Conservation (phyloP, 441 rosid genomes). For the Gossypium aridum region DNA sequence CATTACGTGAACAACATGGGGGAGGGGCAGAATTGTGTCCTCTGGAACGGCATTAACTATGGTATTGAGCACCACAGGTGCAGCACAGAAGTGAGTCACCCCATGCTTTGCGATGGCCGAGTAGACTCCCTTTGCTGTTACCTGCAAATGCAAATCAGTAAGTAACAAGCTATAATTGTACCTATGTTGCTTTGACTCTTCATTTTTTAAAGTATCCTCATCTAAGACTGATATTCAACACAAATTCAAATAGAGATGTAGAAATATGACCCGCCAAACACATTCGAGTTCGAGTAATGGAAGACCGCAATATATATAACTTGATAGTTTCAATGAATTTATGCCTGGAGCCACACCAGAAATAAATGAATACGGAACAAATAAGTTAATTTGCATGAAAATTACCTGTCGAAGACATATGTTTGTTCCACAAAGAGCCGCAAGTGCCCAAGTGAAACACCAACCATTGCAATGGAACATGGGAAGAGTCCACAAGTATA, state of each 20-base stretch:
- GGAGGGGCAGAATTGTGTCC: constrained; percentile 81
- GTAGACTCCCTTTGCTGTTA: constrained; percentile 76
- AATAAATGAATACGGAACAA: too few relatives aligned
- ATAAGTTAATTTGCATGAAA: background rate
- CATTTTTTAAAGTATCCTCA: too few relatives aligned
- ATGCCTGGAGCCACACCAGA: too few relatives aligned
- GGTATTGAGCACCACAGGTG: constrained; percentile 79
- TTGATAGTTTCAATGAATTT: too few relatives aligned
- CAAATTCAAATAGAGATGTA: too few relatives aligned
- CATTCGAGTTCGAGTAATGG: too few relatives aligned
- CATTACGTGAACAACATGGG: constrained; percentile 63
- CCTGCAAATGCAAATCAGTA: constrained; percentile 30
- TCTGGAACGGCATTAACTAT: constrained; percentile 62
- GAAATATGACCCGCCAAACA: too few relatives aligned
- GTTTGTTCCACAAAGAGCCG: constrained; percentile 66
- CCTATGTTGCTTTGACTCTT: too few relatives aligned
- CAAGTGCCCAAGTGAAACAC: constrained; percentile 79
- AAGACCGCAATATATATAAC: too few relatives aligned
- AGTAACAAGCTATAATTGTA: background rate
- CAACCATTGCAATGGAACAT: constrained; percentile 94
- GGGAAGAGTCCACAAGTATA: constrained; percentile 89
- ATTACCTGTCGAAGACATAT: constrained; percentile 85
- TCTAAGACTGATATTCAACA: too few relatives aligned
- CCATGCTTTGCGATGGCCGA: constrained; percentile 64
- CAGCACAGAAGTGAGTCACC: constrained; percentile 82